A percentile compares a stretch with the other conserved stretches of the same genome.
These are phyloP conservation scores for Acer yangbiense DNA, from an alignment of 345 rosid genomes.

Conservation along the genomic window DNA sequence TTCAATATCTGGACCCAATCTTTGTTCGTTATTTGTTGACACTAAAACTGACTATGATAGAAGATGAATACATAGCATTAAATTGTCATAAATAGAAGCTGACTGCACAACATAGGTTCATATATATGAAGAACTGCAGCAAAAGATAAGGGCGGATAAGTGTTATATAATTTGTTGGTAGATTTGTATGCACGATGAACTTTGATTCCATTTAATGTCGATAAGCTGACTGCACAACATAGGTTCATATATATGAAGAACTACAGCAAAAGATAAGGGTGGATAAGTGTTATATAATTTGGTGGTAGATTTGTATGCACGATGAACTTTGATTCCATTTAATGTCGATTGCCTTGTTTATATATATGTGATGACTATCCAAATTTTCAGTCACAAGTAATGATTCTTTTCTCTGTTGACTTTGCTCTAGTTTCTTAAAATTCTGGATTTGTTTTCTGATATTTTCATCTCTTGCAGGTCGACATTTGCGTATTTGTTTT, in stretches of 20 bases:
- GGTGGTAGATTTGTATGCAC: constrained; percentile 3
- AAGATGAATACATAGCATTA: background rate
- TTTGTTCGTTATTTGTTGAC: background rate
- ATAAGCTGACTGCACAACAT: too few species aligned
- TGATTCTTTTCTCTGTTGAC: background rate
- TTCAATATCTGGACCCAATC: background rate
- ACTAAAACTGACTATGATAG: background rate
- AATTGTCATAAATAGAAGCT: background rate
- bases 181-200: background rate
- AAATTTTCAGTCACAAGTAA: background rate
- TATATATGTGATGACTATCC: background rate
- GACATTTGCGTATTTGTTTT: constrained; percentile 79
- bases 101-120: background rate
- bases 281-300: background rate
- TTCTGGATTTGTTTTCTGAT: constrained; percentile 14
- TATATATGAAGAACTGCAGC: background rate
- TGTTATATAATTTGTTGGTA: background rate
- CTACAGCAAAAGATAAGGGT: background rate
- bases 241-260: background rate
- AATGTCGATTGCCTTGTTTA: background rate
- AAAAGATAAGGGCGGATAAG: background rate
- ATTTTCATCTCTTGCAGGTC: constrained; percentile 55
- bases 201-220: background rate
- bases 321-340: background rate
- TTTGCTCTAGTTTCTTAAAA: constrained; percentile 8